phyloP scores from a whole-genome alignment of 495 filamentous ascomycete species.

The Penicillium tannophilum region DNA sequence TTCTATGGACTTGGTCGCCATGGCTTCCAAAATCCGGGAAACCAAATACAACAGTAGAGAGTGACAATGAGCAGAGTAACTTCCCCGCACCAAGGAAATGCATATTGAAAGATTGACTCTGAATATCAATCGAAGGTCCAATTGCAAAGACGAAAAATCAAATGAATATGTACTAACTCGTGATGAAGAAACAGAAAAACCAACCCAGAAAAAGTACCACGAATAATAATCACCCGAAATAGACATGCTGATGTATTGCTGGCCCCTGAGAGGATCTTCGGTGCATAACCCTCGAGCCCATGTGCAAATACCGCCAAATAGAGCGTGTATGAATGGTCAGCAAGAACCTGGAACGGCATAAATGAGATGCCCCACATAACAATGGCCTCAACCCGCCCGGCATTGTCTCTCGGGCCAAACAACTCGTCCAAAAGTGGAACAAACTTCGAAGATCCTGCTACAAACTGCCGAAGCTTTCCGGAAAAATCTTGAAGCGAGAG shows the following conservation, averaged over 20 bases:
- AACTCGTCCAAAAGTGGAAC: not conserved
- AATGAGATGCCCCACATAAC: not conserved
- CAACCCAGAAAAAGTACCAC: not conserved
- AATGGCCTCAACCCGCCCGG: not conserved
- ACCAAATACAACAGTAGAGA: slow-evolving; percentile 9
- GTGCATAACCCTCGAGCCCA: slow-evolving; percentile 1
- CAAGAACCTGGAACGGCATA: not conserved
- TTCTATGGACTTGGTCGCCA: slow-evolving; percentile 6
- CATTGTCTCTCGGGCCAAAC: not conserved
- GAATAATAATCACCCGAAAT: not conserved
- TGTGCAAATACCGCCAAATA: not conserved
- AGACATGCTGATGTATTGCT: slow-evolving; percentile 10
- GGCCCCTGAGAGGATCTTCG: slow-evolving; percentile 19
- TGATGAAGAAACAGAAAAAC: not conserved
- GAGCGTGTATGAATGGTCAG: not conserved
- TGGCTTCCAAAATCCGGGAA: slow-evolving; percentile 19
- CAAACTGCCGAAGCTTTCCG: not conserved
- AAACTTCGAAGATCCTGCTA: not conserved
- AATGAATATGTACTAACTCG: not conserved
- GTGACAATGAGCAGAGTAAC: slow-evolving; percentile 15
- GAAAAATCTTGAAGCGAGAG: not conserved
- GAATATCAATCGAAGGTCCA: not conserved
- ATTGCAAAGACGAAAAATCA: not conserved
- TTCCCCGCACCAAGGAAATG: slow-evolving; percentile 8
- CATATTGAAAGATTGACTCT: slow-evolving; percentile 12